Base-by-base conservation (phyloP, 1,284 basidiomycete genomes). In the Leccinum pseudoinsigne region DNA sequence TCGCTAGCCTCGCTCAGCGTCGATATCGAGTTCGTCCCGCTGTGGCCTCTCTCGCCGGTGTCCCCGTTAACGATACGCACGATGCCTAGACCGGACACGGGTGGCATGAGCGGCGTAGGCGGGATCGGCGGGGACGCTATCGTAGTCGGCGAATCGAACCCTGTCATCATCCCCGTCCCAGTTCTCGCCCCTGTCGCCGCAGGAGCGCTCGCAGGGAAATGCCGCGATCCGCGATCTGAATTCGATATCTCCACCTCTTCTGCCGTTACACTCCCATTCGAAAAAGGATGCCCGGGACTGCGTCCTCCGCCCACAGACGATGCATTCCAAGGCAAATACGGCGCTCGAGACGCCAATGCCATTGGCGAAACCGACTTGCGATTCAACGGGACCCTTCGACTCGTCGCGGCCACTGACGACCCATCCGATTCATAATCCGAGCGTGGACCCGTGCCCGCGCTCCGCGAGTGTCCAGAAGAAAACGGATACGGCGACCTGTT, bases 331-430 rank as follows among this genome's bases (percentile, higher is more conserved):
- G 66, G 67, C 12, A 64, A 59, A 21, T 42, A 71, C 16, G 63
- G 70, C 55, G 68, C 71, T 59, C 81, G 79, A 65, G 80, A 84
- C 14, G 76, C 77, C 47, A 85, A 79, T n/a, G 88, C 87, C 86
- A 90, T 88, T 2, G 89, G 88, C 4, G 89, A 91, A 7, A 89
- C 72, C 9, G 86, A 84, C 65, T 81, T 80, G n/a, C 87, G 84
- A 69, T 88, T 87, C 34, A 92, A 69, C 23, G 83, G 82, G 11
- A 92, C 81, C 57, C 81, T 76, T 61, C 88, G 79, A 70, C 88
- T 87, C 63, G 50, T 66, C 71, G 42, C 34, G 11, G 45, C 61
- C 36, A 14, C 55, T n/a, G 71, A 72, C 23, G 47, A 50, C 26
- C 64, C 71, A 23, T 88, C 88, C 2, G 86, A 86, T 28, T 88